These are phyloP conservation scores for Gracilaria gracilis DNA, from an alignment of 23 red algal genomes.

Conservation along the genomic window DNA sequence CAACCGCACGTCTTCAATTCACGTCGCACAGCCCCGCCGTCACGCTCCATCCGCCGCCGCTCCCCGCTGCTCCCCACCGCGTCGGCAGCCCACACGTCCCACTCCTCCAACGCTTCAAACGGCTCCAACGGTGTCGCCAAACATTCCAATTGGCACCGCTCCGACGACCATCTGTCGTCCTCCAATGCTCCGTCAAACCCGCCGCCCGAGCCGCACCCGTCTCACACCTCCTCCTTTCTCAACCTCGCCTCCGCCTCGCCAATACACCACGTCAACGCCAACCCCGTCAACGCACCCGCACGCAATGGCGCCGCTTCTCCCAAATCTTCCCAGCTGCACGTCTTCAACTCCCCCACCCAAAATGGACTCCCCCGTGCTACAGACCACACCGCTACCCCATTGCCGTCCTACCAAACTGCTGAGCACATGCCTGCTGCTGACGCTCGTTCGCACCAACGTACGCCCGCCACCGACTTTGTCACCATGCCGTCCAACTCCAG, in stretches of 20 bases:
- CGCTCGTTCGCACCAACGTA: too few species aligned
- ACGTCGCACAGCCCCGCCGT: background rate
- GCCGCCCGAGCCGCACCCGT: background rate
- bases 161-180: background rate
- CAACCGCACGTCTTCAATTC: background rate
- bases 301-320: background rate
- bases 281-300: background rate
- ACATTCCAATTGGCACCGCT: background rate
- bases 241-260: background rate
- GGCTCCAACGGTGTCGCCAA: slow-evolving; percentile 12
- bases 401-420: background rate
- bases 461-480: too few species aligned
- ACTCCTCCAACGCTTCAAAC: background rate
- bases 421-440: too few species aligned
- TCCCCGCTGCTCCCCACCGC: background rate
- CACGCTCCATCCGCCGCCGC: background rate
- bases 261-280: background rate
- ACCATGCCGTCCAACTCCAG: background rate
- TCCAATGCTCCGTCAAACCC: background rate
- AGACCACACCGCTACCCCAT: too few species aligned
- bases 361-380: too few species aligned
- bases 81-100: background rate
- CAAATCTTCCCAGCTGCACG: background rate
- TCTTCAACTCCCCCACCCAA: too few species aligned
- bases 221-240: background rate